These are phyloP conservation scores for Mayamaea pseudoterrestris DNA, from an alignment of 108 stramenopile species.

Conservation along the genomic window DNA sequence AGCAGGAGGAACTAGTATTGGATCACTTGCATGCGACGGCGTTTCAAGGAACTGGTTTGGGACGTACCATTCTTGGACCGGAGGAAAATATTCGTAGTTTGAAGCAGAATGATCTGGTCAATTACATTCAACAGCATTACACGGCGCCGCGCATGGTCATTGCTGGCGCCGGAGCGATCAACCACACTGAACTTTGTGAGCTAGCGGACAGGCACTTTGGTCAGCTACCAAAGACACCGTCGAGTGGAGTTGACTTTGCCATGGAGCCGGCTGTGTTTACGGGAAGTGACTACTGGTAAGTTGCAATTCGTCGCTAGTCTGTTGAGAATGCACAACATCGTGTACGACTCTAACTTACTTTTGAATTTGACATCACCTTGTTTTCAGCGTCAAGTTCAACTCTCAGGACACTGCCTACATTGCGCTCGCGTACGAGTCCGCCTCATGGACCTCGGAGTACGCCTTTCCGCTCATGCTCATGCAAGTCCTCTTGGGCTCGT, in stretches of 20 bases:
- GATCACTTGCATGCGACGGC: slow-evolving; percentile 98
- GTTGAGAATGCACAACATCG: not conserved
- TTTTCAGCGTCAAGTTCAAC: slow-evolving; percentile 66
- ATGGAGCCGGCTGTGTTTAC: slow-evolving; percentile 92
- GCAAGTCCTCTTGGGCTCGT: slow-evolving; percentile 93
- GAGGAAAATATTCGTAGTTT: slow-evolving; percentile 85
- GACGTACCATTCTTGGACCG: slow-evolving; percentile 94
- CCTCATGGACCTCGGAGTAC: slow-evolving; percentile 94
- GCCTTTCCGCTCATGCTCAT: slow-evolving; percentile 98
- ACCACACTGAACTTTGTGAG: slow-evolving; percentile 82
- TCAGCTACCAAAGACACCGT: slow-evolving; percentile 44
- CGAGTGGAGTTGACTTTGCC: slow-evolving; percentile 56
- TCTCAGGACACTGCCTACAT: slow-evolving; percentile 88
- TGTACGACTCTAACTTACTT: not conserved
- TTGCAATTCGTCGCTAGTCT: not conserved
- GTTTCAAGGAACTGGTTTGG: slow-evolving; percentile 88
- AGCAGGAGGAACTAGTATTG: slow-evolving; percentile 94
- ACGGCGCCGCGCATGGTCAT: slow-evolving; percentile 97
- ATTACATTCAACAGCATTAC: slow-evolving; percentile 96
- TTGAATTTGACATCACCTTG: not conserved
- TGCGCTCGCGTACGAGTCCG: slow-evolving; percentile 93
- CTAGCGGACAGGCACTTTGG: slow-evolving; percentile 90
- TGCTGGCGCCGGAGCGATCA: slow-evolving; percentile 93
- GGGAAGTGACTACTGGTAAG: slow-evolving; percentile 85
- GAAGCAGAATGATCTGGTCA: slow-evolving; percentile 69